Evolutionary conservation across 2,329 filamentous ascomycete genomes (phyloP), one percentile per base, ranked within the genome.

Genomic region (Alternaria ventricosa): DNA sequence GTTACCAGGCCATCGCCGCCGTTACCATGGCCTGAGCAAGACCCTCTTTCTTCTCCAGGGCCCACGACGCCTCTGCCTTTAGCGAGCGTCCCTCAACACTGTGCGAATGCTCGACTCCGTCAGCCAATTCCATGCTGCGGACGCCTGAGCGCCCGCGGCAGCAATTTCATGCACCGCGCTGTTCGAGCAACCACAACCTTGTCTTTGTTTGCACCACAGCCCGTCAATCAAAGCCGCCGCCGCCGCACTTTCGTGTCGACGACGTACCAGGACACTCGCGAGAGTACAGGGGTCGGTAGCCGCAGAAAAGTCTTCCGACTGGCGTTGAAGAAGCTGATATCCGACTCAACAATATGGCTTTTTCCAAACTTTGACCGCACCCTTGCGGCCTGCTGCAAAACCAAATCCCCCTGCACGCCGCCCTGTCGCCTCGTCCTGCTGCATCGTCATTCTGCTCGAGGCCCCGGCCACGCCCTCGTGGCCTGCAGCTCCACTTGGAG

Each of bases 171-270:
- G 67, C 66, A 71, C 44, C 58, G 51, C 65, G 65, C 67, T 65
- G 54, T 59, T 59, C 46, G 61, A 68, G 67, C 71, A 71, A 66
- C 68, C 68, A 71, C 68, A 65, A 63, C 60, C 67, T 61, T 54
- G 60, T 66, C 67, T 58, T 65, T 69, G 67, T 73, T 71, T 71
- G 71, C 73, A 77, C 74, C 61, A 70, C 73, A 61, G 67, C 70
- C 69, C 68, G 65, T 75, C 70, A 67, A 69, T 65, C 61, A 69
- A 66, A 63, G 63, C 53, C 49, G 46, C 57, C 46, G 59, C 65
- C 61, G 61, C 61, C 12, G 20, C 57, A 28, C 25, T 30, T 36
- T 47, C 44, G 60, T 45, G 60, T 43, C 60, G 27, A 33, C 55
- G 41, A 55, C 49, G 49, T 51, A 33, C 49, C 27, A 45, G 18